Evolutionary conservation across 1,284 basidiomycete species (phyloP), one percentile per base, ranked within the genome.

Genomic region (Pseudozyma thailandica): DNA sequence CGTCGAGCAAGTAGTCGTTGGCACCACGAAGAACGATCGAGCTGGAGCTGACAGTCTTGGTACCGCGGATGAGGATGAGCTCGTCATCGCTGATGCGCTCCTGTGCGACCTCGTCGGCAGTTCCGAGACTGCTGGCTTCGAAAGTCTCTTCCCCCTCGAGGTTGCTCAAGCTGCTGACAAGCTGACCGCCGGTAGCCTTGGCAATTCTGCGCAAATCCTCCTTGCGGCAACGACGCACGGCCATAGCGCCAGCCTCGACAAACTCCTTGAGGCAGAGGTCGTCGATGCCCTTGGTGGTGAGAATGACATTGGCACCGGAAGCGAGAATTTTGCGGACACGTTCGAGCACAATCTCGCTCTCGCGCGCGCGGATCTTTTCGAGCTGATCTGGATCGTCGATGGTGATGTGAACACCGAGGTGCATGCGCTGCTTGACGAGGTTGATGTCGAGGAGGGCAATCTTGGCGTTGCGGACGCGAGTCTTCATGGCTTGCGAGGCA

Each of bases 361-460:
- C 96, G 61, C 95, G 93, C 70, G 38, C 92, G 56, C 96, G 89
- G 78, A 99, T 99, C 76, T 94, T 93, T 84, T 98, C 96, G 49
- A 99, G 86, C 84, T 98, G 93, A 63, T 94, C 89, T 3, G 96
- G 96, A 84, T 98, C 68, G 45, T 98, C 96, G 35, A 98, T 93
- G 42, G 97, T 89, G 82, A 99, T 95, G 84, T 98, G 96, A 7
- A 98, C 91, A 68, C 96, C 96, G 38, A 99, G 87, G 80, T 98
- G 94, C 95, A 98, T 98, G 48, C 96, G 90, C 58, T 92, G 88
- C 86, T 98, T 98, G 82, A 93, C 92, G 47, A 99, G 87, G 85
- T 99, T 98, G 84, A 99, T 98, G 83, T 99, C 96, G 64, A 99
- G 87, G 84, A 95, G 96, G 2, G 96, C 96, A 79, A 99, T 98